phyloP scores from a whole-genome alignment of 805 yeast species.

The Saccharomycopsis sp. region DNA sequence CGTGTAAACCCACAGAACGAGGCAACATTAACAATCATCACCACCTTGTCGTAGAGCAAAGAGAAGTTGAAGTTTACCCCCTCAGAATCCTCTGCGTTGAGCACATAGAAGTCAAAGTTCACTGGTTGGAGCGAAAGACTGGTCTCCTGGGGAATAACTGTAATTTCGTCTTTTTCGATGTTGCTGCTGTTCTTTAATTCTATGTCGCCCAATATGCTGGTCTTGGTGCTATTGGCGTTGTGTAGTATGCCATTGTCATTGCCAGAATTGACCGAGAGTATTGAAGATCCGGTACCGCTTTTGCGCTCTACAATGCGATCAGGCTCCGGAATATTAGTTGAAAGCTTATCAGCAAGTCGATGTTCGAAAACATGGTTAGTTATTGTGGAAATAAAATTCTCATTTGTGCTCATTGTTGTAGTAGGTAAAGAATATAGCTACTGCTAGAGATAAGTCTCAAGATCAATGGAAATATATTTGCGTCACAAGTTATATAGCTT shows the following conservation, averaged over 20 bases:
- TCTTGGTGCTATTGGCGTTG: not conserved
- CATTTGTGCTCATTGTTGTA: not conserved
- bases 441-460: too few species aligned
- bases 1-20: conserved; percentile 49
- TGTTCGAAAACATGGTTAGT: not conserved
- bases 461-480: too few species aligned
- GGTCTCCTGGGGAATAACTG: not conserved
- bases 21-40: conserved; percentile 40
- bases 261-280: not conserved
- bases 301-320: not conserved
- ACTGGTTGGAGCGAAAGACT: conserved; percentile 3
- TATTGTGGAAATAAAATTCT: not conserved
- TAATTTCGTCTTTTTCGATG: conserved; percentile 1
- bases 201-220: not conserved
- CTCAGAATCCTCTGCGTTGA: conserved; percentile 34
- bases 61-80: conserved; percentile 34
- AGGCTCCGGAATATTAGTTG: not conserved
- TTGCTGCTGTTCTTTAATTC: not conserved
- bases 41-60: conserved; percentile 40
- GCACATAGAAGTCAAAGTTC: conserved; percentile 32
- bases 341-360: not conserved
- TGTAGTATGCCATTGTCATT: not conserved
- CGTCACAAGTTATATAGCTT: too few species aligned
- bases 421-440: too few species aligned
- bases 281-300: not conserved